Evolutionary conservation across 495 filamentous ascomycete species (phyloP).

Genomic region (Amphirosellinia nigrospora): DNA sequence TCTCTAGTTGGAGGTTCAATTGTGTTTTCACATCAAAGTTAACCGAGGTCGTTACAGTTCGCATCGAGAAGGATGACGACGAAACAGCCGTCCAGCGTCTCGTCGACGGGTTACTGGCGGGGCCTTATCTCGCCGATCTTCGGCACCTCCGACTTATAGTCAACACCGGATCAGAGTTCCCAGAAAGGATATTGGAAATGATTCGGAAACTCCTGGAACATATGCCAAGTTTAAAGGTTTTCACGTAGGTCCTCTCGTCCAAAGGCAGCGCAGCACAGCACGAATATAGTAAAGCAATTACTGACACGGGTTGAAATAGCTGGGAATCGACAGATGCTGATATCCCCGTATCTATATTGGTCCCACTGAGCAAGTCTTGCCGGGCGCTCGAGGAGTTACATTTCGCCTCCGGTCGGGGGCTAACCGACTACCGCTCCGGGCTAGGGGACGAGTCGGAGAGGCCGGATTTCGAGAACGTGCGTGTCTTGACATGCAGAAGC

Average conservation of each 20-base stretch:
- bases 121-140: slow-evolving; percentile 19
- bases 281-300: background rate
- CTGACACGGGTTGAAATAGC: background rate
- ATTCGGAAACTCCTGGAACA: background rate
- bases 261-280: too few species aligned
- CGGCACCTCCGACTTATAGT: slow-evolving; percentile 5
- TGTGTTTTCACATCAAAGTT: slow-evolving; percentile 15
- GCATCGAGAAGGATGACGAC: slow-evolving; percentile 1
- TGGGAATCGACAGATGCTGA: slow-evolving; percentile 15
- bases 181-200: background rate
- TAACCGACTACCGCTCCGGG: background rate
- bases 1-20: slow-evolving; percentile 12
- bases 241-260: background rate
- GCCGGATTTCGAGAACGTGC: background rate
- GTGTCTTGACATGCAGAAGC: slow-evolving; percentile 2
- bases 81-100: background rate
- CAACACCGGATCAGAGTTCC: background rate
- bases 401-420: background rate
- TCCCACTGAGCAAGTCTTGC: slow-evolving; percentile 2
- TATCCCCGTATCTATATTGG: slow-evolving; percentile 11
- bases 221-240: background rate
- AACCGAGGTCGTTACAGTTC: background rate
- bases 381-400: slow-evolving; percentile 12
- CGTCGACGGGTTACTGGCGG: background rate
- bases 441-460: background rate